Conservation (phyloP, 2,329 filamentous ascomycete genomes). For the Beauveria varroae region DNA sequence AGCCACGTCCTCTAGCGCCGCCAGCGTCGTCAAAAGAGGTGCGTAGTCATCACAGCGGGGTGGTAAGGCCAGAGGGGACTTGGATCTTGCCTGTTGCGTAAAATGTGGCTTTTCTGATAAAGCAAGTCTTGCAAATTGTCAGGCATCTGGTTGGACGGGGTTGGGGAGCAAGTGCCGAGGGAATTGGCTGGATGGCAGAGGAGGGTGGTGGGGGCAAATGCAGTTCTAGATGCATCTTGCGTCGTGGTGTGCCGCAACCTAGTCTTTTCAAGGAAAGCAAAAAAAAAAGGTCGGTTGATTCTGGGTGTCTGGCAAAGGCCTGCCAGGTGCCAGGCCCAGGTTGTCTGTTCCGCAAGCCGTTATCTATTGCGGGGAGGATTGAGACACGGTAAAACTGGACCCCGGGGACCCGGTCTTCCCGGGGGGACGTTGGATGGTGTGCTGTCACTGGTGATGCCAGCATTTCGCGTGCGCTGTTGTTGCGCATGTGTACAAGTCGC, state of each 20-base stretch:
- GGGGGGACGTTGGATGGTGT: too few relatives aligned
- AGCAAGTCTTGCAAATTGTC: not conserved
- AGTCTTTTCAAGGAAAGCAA: too few relatives aligned
- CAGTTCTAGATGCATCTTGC: conserved; percentile 11
- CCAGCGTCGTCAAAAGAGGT: not conserved
- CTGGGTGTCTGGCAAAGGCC: too few relatives aligned
- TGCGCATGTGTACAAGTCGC: too few relatives aligned
- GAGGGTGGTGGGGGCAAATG: not conserved
- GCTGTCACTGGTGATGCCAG: too few relatives aligned
- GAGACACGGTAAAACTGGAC: too few relatives aligned
- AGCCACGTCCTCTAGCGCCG: not conserved
- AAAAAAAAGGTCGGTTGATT: too few relatives aligned
- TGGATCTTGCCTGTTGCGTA: not conserved
- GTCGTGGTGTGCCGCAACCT: not conserved
- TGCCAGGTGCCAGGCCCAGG: too few relatives aligned
- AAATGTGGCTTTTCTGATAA: not conserved
- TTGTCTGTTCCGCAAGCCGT: too few relatives aligned
- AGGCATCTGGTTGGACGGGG: not conserved
- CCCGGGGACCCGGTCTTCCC: too few relatives aligned
- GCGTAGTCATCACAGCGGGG: not conserved
- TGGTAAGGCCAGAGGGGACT: too few relatives aligned
- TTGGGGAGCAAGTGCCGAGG: not conserved
- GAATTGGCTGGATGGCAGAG: not conserved
- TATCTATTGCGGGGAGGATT: not conserved
- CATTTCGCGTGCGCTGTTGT: too few relatives aligned